Base-by-base conservation (phyloP, 163 green algal species). In the Prototheca stagnorum region DNA sequence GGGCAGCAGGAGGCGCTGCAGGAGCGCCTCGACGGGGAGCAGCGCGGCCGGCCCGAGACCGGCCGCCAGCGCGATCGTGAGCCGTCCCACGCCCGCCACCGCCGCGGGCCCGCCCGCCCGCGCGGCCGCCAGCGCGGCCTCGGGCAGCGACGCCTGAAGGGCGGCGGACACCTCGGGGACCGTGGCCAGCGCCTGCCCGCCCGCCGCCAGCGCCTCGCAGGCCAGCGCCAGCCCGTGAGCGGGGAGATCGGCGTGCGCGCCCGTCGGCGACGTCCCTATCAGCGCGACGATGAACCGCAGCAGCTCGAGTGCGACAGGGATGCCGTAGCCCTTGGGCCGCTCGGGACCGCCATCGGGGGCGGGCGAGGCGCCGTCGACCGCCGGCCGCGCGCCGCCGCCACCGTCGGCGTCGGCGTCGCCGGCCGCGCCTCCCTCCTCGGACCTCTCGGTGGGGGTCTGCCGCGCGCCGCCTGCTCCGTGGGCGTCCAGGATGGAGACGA, bases 11-110 rank as follows among this genome's bases (percentile, higher is more conserved):
- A 93, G 72, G 23, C 74, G 46, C 27, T 67, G 48, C 40, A 96
- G 44, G 36, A 93, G 77, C 16, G 78, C 63, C 64, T 95, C 86
- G 31, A 94, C 47, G 47, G 77, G 71, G 28, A 78, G 61, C 49
- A 80, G 33, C 42, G 78, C 29, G n/a, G 49, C 29, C 12, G 39
- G 16, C 2, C 67, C 64, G 36, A 80, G 59, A 51, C 82, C 65
- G 22, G 72, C 64, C 49, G 81, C 86, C 29, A 90, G 63, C 11
- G 55, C 56, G 39, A 91, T 54, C 19, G 80, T 49, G 43, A 81
- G 72, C 53, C 8, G 29, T 42, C 61, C 67, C 4, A 69, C 55
- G 14, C 61, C 54, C 1, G 67, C 49, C 28, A 80, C 55, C 28
- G 51, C 52, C 1, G 56, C 37, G 29, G 75, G 64, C 25, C 54